A percentile compares a stretch with the other conserved stretches of the same genome.
Evolutionary conservation across 78 protist genomes (phyloP).

Genomic region (Pigoraptor vietnamica): DNA sequence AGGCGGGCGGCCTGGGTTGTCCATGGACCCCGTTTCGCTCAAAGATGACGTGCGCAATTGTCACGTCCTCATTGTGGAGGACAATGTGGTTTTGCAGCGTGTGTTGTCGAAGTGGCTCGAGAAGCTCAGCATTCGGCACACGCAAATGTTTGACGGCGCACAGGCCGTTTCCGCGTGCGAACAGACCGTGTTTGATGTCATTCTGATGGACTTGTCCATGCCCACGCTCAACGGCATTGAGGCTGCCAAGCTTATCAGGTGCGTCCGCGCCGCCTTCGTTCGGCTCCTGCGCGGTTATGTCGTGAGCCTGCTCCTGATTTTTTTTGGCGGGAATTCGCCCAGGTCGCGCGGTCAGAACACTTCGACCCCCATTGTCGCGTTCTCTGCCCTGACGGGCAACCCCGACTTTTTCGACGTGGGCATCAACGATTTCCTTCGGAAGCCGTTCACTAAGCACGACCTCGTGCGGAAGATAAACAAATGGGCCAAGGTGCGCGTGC

Average conservation of each 20-base stretch:
- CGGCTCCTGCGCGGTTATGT: too few relatives aligned
- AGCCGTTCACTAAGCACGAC: not conserved
- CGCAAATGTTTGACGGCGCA: not conserved
- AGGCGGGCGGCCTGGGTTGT: too few relatives aligned
- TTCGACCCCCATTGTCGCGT: not conserved
- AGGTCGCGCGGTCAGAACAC: not conserved
- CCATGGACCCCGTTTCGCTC: too few relatives aligned
- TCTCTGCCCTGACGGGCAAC: not conserved
- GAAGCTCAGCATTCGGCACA: not conserved
- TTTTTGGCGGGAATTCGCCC: not conserved
- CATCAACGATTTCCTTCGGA: not conserved
- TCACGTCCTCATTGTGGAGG: not conserved
- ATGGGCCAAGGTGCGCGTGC: not conserved
- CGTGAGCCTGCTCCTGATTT: not conserved
- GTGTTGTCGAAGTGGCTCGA: not conserved
- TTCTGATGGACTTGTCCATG: constrained; percentile 23
- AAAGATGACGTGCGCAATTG: not conserved
- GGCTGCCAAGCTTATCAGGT: not conserved
- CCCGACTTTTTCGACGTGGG: not conserved
- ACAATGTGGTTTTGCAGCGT: not conserved
- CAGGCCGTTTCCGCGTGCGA: not conserved
- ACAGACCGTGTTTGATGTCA: not conserved
- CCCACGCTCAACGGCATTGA: constrained; percentile 12
- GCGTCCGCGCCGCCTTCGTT: not conserved
- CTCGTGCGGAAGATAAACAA: not conserved